Base-by-base conservation (phyloP, 2,329 filamentous ascomycete species). In the Cladosporium sp. region DNA sequence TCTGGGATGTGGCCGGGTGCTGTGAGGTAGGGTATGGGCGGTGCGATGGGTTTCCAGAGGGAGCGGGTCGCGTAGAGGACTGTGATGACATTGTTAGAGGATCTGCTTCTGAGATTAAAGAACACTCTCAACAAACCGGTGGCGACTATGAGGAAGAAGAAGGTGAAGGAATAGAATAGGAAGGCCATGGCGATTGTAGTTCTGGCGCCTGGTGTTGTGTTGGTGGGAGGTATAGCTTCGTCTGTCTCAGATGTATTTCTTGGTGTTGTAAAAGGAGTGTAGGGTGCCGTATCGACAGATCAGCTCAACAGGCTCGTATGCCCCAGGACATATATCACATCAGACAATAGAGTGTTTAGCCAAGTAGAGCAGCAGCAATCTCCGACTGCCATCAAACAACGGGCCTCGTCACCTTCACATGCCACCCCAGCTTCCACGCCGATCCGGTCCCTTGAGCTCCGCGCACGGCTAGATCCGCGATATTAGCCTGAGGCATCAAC, bases 11-110 rank as follows among this genome's bases (percentile, higher is more conserved):
- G 72, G 58, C 72, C 72, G 59, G 72, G 71, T 20, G 76, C 73
- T 39, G 82, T 77, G 60, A 77, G 64, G 69, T 78, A 80, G 52
- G 82, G 80, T 30, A 86, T 79, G 30, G 72, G 69, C 58, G 88
- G 86, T 49, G 96, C 75, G 65, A 84, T 79, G 59, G 84, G 86
- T 45, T 88, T 76, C 94, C 94, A 97, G 76, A 81, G 81, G 59
- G 81, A 74, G 66, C 93, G 90, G 59, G 89, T 93, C 65, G 94
- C 78, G 81, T 92, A 96, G 68, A 94, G 86, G 60, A 80, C 84
- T 89, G 65, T 25, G 45, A 30, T 37, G 45, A 60, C 61, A 59
- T 17, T 56, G 52, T 58, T 36, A 58, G 55, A 25, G 25, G 3
- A 3, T 28, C 5, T 51, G 22, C 3, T 67, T 61, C 65, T 59